Percentiles rank a stretch among this genome's conserved stretches.
phyloP scores from a whole-genome alignment of 805 yeast genomes.

The Blastobotrys robertii region DNA sequence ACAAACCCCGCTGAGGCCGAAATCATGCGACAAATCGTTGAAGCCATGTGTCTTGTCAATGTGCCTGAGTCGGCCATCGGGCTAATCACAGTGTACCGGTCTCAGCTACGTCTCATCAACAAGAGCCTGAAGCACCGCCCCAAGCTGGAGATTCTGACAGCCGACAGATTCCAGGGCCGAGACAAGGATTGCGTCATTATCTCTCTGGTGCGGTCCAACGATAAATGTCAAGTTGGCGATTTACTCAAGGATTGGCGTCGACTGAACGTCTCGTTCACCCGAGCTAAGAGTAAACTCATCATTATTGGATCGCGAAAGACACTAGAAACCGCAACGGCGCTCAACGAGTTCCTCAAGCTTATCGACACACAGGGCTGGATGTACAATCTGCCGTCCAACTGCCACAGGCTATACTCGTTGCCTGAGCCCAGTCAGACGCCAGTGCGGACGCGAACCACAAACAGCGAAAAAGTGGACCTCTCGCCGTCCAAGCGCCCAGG shows the following conservation, averaged over 20 bases:
- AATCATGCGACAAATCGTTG: conserved; percentile 52
- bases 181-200: conserved; percentile 88
- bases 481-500: not conserved
- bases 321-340: conserved; percentile 39
- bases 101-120: conserved; percentile 53
- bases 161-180: conserved; percentile 93
- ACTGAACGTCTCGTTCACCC: conserved; percentile 86
- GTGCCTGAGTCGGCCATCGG: conserved; percentile 57
- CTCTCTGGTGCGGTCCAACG: conserved; percentile 79
- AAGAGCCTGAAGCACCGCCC: conserved; percentile 24
- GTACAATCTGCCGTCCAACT: conserved; percentile 38
- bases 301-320: conserved; percentile 73
- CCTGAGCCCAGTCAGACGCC: conserved; percentile 3
- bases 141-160: conserved; percentile 73
- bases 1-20: conserved; percentile 68
- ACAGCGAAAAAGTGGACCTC: not conserved
- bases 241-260: conserved; percentile 83
- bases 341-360: conserved; percentile 51
- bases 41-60: conserved; percentile 49
- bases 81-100: conserved; percentile 79
- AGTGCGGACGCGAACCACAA: not conserved
- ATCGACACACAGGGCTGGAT: conserved; percentile 55
- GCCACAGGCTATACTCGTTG: conserved; percentile 9
- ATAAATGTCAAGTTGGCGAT: conserved; percentile 57
- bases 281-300: conserved; percentile 77